Conservation (phyloP, 192 early-diverging fungal genomes). For the Backusella westeae region DNA sequence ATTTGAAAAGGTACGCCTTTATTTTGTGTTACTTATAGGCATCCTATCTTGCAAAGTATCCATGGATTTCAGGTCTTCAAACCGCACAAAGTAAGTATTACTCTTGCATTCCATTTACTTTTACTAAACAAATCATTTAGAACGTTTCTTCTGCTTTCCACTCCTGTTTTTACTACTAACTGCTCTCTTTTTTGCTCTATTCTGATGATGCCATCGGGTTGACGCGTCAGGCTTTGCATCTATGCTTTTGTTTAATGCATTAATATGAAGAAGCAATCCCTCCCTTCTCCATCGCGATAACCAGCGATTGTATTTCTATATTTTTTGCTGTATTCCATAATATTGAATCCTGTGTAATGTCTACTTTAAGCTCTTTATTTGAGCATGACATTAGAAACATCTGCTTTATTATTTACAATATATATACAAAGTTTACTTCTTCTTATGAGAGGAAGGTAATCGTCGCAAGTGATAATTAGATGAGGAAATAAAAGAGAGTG, state of each 20-base stretch:
- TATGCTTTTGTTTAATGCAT: neutral
- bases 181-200: neutral
- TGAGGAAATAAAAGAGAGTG: neutral
- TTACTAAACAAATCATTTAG: neutral
- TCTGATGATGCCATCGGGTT: neutral
- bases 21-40: neutral
- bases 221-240: neutral
- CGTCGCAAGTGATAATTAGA: neutral
- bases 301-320: neutral
- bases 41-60: neutral
- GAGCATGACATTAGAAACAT: neutral
- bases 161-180: neutral
- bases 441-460: neutral
- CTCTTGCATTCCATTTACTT: neutral
- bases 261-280: neutral
- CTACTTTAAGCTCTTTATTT: neutral
- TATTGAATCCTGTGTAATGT: neutral
- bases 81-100: neutral
- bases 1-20: neutral
- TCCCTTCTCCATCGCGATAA: neutral
- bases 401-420: slow-evolving; percentile 4
- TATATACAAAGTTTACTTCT: neutral
- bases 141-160: slow-evolving; percentile 2
- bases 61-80: neutral
- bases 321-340: neutral